Base-by-base conservation (phyloP, 768 basidiomycete species). In the Kwoniella pini region DNA sequence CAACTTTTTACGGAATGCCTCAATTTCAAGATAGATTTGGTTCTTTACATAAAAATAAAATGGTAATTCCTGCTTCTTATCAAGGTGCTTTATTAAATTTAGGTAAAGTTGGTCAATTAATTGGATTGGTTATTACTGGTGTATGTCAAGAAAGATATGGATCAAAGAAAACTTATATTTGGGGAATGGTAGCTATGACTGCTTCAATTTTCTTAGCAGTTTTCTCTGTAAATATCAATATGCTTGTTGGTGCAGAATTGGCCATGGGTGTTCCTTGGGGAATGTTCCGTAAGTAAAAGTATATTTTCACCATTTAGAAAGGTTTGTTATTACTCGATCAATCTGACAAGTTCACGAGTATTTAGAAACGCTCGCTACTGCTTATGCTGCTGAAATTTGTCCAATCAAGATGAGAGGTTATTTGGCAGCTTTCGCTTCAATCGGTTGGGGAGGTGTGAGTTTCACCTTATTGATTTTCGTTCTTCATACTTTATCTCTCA, bases 51-150 rank as follows among this genome's bases (percentile, higher is more conserved):
- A 54, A 60, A 12, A 60, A 55, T 52, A 60, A 69, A 27, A 57
- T 67, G 39, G 69, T 68, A 36, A 70, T 79, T 43, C 72, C 76
- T 1, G 69, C 78, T 6, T 57, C 63, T 3, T 78, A 74, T 68
- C 78, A 78, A 44, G 60, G 68, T 17, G 76, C 63, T n/a, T 54
- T 79, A 10, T 36, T 56, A 21, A 79, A 79, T 61, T 70, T 64
- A 17, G 65, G 64, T 39, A 68, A 69, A 17, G 54, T 56, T 50
- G 75, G 75, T 27, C 72, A 68, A 30, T 63, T 67, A 33, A 57
- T 74, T 53, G 65, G 60, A 44, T 48, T 67, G 1, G n/a, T 67
- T 19, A 58, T 67, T 39, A 67, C 57, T 39, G 65, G 65, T 59
- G 52, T 31, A 22, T 56, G 48, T 43, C 65, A 67, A 53, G 65